Conservation (phyloP, 257 asterid species). For the Nicotiana tomentosiformis region DNA sequence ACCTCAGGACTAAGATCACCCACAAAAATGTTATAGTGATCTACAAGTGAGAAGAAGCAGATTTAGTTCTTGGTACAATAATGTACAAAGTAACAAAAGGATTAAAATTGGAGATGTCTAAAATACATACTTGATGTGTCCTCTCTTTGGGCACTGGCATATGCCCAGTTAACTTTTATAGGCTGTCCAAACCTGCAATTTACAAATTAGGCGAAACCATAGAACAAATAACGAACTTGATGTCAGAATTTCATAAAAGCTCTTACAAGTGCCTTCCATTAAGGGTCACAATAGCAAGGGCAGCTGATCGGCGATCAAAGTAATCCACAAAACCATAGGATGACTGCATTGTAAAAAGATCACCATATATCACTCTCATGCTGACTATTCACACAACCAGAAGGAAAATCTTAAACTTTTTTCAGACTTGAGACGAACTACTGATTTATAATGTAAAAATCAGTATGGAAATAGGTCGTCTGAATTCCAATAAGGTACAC, state of each 20-base stretch:
- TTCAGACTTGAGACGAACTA: neutral
- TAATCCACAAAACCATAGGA: constrained; percentile 90
- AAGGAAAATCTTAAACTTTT: neutral
- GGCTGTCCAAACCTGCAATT: constrained; percentile 74
- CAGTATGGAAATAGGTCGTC: neutral
- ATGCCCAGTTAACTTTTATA: constrained; percentile 89
- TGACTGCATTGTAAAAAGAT: constrained; percentile 43
- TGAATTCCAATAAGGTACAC: neutral
- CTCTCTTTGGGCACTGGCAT: constrained; percentile 79
- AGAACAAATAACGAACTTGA: neutral
- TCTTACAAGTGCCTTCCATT: constrained; percentile 82
- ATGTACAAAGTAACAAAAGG: neutral
- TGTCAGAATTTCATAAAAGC: neutral
- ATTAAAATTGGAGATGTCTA: neutral
- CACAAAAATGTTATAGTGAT: constrained; percentile 75
- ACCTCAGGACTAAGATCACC: constrained; percentile 96
- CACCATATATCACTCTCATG: neutral
- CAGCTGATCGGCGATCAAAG: constrained; percentile 74
- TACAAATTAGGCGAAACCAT: neutral
- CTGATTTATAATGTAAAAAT: neutral
- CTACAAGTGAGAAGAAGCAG: constrained; percentile 27
- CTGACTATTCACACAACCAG: neutral
- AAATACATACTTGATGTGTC: constrained; percentile 63
- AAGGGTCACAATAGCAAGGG: constrained; percentile 62
- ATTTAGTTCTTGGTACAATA: neutral